These are phyloP conservation scores for Vigna angularis DNA, from an alignment of 306 rosid genomes.

Conservation along the genomic window DNA sequence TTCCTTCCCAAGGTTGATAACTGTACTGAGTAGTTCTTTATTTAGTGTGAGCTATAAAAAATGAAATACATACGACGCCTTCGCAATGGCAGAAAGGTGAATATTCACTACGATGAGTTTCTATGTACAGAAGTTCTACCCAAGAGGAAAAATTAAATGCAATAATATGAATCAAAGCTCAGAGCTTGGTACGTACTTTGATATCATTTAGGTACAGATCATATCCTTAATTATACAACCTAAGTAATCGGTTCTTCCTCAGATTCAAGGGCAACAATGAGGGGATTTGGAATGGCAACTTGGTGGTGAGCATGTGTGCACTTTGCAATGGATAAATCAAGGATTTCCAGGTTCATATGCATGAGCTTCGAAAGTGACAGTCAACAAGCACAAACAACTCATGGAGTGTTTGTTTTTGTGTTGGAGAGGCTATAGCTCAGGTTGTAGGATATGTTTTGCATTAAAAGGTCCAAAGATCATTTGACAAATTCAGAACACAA, in stretches of 20 bases:
- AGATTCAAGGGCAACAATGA: constrained; percentile 18
- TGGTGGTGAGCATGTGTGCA: background rate
- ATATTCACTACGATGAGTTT: background rate
- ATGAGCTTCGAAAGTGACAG: constrained; percentile 21
- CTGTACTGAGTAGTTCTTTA: background rate
- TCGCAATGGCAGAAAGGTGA: background rate
- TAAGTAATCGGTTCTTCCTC: background rate
- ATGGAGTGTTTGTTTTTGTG: background rate
- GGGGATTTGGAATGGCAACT: constrained; percentile 11
- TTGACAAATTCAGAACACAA: background rate
- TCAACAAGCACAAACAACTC: constrained; percentile 2
- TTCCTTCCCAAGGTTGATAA: background rate
- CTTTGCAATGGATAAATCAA: constrained; percentile 29
- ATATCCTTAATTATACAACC: constrained; percentile 6
- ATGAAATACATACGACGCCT: background rate
- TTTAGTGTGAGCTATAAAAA: background rate
- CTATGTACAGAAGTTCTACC: background rate
- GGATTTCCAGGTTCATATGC: constrained; percentile 13
- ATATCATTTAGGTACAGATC: constrained; percentile 10
- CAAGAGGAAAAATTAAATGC: background rate
- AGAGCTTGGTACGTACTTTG: background rate
- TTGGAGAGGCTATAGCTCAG: background rate
- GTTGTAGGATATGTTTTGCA: background rate
- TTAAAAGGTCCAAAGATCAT: background rate
- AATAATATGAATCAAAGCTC: background rate